Conservation (phyloP, 495 filamentous ascomycete genomes). For the Rostrohypoxylon terebratum region DNA sequence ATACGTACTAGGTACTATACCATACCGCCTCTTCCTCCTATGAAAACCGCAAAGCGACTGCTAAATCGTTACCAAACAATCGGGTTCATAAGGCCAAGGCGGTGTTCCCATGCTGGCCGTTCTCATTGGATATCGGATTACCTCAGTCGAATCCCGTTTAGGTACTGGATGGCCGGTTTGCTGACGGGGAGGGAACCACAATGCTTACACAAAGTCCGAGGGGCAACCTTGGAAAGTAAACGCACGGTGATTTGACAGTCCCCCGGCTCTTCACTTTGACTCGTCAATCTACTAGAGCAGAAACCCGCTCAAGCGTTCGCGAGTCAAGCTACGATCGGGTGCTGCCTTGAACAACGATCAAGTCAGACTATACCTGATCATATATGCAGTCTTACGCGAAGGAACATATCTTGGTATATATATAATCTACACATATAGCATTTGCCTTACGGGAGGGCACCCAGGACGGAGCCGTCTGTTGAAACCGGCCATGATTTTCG, state of each 20-base stretch:
- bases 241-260: background rate
- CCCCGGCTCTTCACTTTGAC: background rate
- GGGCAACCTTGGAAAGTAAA: background rate
- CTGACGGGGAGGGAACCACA: conserved; percentile 6
- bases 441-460: conserved; percentile 19
- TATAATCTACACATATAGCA: conserved; percentile 10
- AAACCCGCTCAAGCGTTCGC: conserved; percentile 9
- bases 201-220: conserved; percentile 14
- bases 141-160: conserved; percentile 1
- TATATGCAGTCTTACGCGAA: conserved; percentile 33
- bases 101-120: conserved; percentile 9
- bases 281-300: background rate
- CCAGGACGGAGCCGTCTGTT: conserved; percentile 10
- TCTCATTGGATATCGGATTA: conserved; percentile 3
- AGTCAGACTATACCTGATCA: conserved; percentile 16
- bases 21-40: conserved; percentile 36
- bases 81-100: conserved; percentile 28
- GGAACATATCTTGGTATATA: conserved; percentile 1
- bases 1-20: background rate
- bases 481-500: conserved; percentile 35
- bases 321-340: conserved; percentile 14
- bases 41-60: conserved; percentile 26
- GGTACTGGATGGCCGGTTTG: conserved; percentile 6
- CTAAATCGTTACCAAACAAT: conserved; percentile 38
- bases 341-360: conserved; percentile 26